Percentiles rank a stretch among this genome's conserved stretches.
These are phyloP conservation scores for Cyberlindnera nakhonratchasimensis DNA, from an alignment of 805 yeast genomes.

Conservation along the genomic window DNA sequence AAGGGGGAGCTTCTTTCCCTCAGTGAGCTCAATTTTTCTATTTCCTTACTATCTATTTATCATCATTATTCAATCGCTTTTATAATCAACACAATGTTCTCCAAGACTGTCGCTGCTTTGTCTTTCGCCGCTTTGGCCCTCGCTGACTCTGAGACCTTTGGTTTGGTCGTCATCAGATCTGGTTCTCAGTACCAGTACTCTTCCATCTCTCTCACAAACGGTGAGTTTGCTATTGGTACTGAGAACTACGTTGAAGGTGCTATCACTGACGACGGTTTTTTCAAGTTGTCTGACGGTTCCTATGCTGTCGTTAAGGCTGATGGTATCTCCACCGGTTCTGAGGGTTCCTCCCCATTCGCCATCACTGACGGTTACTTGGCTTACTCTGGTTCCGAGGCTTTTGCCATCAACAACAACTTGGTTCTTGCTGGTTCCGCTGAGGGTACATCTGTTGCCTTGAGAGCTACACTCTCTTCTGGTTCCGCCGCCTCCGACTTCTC, in stretches of 20 bases:
- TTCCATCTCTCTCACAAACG: conserved; percentile 22
- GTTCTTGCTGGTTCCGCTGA: conserved; percentile 14
- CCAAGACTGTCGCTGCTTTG: conserved; percentile 27
- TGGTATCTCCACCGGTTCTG: conserved; percentile 26
- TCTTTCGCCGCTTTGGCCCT: conserved; percentile 29
- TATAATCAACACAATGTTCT: conserved; percentile 25
- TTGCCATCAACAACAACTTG: conserved; percentile 31
- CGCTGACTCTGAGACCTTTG: conserved; percentile 38
- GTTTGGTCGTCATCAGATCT: conserved; percentile 34
- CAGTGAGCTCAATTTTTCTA: background rate
- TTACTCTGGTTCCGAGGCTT: conserved; percentile 33
- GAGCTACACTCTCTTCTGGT: conserved; percentile 24
- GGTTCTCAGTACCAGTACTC: conserved; percentile 35
- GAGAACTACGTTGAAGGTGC: conserved; percentile 14
- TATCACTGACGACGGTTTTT: conserved; percentile 33
- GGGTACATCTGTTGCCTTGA: conserved; percentile 20
- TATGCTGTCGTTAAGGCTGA: conserved; percentile 30
- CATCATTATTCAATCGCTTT: conserved; percentile 9
- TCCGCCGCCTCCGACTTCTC: conserved; percentile 25
- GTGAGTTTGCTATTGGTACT: conserved; percentile 19
- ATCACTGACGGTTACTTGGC: conserved; percentile 36
- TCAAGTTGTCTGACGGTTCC: conserved; percentile 29
- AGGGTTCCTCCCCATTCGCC: conserved; percentile 38
- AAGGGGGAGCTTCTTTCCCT: background rate
- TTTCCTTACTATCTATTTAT: background rate